phyloP scores from a whole-genome alignment of 2,329 filamentous ascomycete species.

The Fusarium sambucinum region DNA sequence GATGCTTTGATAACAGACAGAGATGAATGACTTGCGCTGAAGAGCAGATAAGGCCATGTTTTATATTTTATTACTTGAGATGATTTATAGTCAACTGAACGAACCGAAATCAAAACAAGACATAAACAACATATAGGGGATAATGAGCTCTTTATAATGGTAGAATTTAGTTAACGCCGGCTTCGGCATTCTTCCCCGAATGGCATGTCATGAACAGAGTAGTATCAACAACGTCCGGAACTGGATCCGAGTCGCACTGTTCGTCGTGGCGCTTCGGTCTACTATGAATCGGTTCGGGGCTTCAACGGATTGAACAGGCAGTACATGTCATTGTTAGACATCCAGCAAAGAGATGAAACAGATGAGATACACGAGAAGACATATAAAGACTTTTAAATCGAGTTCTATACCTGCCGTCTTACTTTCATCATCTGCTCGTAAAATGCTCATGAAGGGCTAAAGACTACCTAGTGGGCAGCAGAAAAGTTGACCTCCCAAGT shows the following conservation, averaged over 20 bases:
- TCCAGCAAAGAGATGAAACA: background rate
- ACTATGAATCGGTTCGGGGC: conserved; percentile 24
- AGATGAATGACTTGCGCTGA: conserved; percentile 34
- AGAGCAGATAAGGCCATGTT: conserved; percentile 42
- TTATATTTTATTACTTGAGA: background rate
- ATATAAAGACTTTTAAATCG: background rate
- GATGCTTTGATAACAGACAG: background rate
- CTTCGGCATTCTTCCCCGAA: conserved; percentile 31
- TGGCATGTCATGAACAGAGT: background rate
- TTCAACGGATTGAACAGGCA: background rate
- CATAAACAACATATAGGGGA: background rate
- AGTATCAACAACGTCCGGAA: conserved; percentile 18
- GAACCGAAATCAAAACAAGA: background rate
- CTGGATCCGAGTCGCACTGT: conserved; percentile 24
- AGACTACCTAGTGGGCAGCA: too few species aligned
- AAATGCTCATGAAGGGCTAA: background rate
- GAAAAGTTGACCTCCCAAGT: too few species aligned
- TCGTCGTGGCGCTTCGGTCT: background rate
- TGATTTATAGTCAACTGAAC: background rate
- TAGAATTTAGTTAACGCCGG: conserved; percentile 29
- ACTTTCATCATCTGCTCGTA: background rate
- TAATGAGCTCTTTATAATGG: conserved; percentile 26
- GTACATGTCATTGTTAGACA: background rate
- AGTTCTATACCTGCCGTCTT: background rate
- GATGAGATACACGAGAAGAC: background rate